phyloP scores from a whole-genome alignment of 1,284 basidiomycete species.

The Apiotrichum brassicae region DNA sequence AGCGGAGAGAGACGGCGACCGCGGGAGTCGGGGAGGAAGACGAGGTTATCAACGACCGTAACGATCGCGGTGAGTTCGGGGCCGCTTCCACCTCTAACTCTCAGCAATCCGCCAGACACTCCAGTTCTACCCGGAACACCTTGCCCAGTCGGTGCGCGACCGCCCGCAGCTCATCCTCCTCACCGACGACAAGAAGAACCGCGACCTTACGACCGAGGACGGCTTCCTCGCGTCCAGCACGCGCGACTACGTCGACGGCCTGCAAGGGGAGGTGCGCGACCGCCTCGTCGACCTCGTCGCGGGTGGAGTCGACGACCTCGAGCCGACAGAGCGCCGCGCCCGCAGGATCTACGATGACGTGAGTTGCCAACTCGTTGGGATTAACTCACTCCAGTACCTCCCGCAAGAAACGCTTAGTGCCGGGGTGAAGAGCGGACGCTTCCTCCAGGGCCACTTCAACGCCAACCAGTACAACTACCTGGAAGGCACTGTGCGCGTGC shows the following conservation, averaged over 20 bases:
- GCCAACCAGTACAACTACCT: conserved; percentile 95
- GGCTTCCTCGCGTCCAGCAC: conserved; percentile 62
- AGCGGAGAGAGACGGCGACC: conserved; percentile 55
- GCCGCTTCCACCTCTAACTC: background rate
- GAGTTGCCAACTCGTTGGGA: conserved; percentile 20
- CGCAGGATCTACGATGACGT: conserved; percentile 73
- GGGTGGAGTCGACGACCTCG: conserved; percentile 54
- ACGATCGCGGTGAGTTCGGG: conserved; percentile 66
- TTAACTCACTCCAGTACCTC: conserved; percentile 60
- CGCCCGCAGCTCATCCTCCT: conserved; percentile 67
- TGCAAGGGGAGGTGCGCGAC: conserved; percentile 52
- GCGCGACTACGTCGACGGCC: conserved; percentile 69
- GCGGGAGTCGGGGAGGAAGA: conserved; percentile 19
- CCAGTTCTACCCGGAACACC: conserved; percentile 74
- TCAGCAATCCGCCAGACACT: conserved; percentile 76
- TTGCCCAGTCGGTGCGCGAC: conserved; percentile 53
- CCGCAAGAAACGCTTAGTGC: conserved; percentile 66
- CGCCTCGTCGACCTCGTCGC: conserved; percentile 75
- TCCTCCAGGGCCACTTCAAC: conserved; percentile 90
- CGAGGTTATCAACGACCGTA: conserved; percentile 71
- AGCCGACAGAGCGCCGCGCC: conserved; percentile 39
- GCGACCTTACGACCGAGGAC: conserved; percentile 64
- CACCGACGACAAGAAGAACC: conserved; percentile 83
- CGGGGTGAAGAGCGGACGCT: conserved; percentile 75
- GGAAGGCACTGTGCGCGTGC: conserved; percentile 78